Percentiles rank a stretch among this genome's conserved stretches.
These are phyloP conservation scores for Agarophyton chilense DNA, from an alignment of 23 red algal species.

Conservation along the genomic window DNA sequence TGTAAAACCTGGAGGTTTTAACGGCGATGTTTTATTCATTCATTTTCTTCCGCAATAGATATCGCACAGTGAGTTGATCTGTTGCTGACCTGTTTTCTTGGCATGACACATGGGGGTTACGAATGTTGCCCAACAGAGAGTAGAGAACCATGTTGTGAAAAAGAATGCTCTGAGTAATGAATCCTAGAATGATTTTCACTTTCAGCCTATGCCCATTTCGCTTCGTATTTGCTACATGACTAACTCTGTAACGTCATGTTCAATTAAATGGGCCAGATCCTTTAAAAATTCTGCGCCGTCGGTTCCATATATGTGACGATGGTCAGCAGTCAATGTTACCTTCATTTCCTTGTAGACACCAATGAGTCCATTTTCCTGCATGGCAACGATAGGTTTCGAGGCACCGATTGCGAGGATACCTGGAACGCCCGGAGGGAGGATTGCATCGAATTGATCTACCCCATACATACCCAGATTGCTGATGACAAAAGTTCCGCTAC, in stretches of 20 bases:
- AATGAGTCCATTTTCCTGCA: slow-evolving; percentile 85
- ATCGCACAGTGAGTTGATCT: too few species aligned
- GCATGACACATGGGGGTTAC: too few species aligned
- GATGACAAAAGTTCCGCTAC: slow-evolving; percentile 84
- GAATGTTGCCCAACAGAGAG: too few species aligned
- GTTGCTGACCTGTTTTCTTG: too few species aligned
- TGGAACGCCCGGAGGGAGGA: slow-evolving; percentile 88
- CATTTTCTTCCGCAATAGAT: too few species aligned
- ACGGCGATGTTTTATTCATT: too few species aligned
- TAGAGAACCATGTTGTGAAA: too few species aligned
- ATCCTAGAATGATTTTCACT: too few species aligned
- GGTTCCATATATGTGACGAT: slow-evolving; percentile 95
- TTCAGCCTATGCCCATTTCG: too few species aligned
- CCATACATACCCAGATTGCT: slow-evolving; percentile 99
- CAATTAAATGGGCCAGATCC: slow-evolving; percentile 84
- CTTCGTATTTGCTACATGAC: slow-evolving; percentile 24
- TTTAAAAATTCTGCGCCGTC: slow-evolving; percentile 89
- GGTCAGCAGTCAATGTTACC: slow-evolving; percentile 94
- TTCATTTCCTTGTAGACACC: slow-evolving; percentile 94
- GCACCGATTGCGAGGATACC: slow-evolving; percentile 90
- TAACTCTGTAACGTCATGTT: slow-evolving; percentile 78
- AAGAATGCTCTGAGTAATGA: too few species aligned
- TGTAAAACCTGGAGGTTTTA: too few species aligned
- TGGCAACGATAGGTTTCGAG: slow-evolving; percentile 80
- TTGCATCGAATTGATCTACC: slow-evolving; percentile 89